Evolutionary conservation across 1,139 yeast genomes (phyloP).

Genomic region (Pichia sp.): DNA sequence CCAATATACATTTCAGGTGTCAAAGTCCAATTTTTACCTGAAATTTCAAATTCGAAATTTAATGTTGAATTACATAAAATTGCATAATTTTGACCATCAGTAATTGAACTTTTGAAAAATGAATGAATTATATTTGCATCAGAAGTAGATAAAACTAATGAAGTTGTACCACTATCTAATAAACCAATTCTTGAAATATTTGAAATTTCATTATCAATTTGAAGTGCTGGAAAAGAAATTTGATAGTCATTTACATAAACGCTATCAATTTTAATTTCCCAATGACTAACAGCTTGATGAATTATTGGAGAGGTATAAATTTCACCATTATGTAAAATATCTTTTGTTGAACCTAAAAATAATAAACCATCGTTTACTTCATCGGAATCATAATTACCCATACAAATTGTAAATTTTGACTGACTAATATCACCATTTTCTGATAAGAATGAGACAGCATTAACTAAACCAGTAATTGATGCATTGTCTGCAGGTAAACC

Average conservation of each 20-base stretch:
- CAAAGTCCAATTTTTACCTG: conserved; percentile 41
- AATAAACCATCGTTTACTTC: conserved; percentile 37
- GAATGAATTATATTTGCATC: conserved; percentile 52
- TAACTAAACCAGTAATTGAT: conserved; percentile 31
- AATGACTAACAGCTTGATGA: conserved; percentile 38
- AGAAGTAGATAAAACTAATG: conserved; percentile 48
- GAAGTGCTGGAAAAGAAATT: conserved; percentile 30
- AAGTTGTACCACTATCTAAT: conserved; percentile 64
- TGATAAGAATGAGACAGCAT: conserved; percentile 35
- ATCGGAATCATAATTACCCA: conserved; percentile 33
- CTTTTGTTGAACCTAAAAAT: conserved; percentile 38
- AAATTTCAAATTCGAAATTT: conserved; percentile 36
- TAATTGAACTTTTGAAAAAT: conserved; percentile 42
- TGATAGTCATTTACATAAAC: conserved; percentile 33
- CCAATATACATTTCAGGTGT: conserved; percentile 45
- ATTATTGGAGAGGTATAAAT: conserved; percentile 38
- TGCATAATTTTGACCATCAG: conserved; percentile 57
- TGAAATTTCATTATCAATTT: conserved; percentile 17
- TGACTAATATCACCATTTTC: conserved; percentile 32
- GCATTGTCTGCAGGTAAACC: conserved; percentile 45
- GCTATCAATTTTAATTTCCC: conserved; percentile 45
- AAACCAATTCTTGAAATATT: conserved; percentile 38
- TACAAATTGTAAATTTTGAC: conserved; percentile 37
- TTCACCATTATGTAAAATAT: conserved; percentile 39
- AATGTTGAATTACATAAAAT: conserved; percentile 47